Base-by-base conservation (phyloP, 192 early-diverging fungal species). In the Coemansia sp. region DNA sequence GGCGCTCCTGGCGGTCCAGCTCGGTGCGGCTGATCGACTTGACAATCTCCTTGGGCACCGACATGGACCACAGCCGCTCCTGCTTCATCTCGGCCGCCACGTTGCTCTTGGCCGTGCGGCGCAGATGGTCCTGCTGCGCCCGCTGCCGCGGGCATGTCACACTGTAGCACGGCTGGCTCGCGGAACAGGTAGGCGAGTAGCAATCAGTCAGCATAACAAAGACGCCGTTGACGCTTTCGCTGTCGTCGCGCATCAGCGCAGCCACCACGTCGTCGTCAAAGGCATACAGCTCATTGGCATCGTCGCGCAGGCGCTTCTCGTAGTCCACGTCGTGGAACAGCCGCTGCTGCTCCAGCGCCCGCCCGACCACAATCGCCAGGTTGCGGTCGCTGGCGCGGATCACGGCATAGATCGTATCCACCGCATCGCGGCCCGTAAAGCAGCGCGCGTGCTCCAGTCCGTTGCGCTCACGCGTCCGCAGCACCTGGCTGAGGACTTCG, bases 281-380 rank as follows among this genome's bases (percentile, higher is more conserved):
- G 42, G 82, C 76, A 56, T 94, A 98, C 13, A 98, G 52, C 50
- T 93, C 91, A 39, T 82, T 67, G 9, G 77, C 52, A 37, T 84
- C 85, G 54, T 95, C 92, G n/a, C 90, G 84, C 39, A 96, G 79
- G 5, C 88, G 77, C 65, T 89, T 86, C 31, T 84, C 84, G 61
- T 87, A 92, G 6, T 76, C 84, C 11, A 96, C 91, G 64, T 98
- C 91, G 58, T 92, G 87, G 68, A 98, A 92, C 47, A 96, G 83
- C 29, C 80, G 81, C 69, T 98, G 95, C 36, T 85, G 79, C 57
- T 90, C 91, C 44, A 98, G 65, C 12, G 92, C 87, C 13, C 93
- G 80, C 14, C 95, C 95, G 12, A 94, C 63, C 7, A 92, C 74
- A 20, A 96, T 63, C 5, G 91, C 89, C 38, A 92, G 67, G 49